phyloP scores from a whole-genome alignment of 371 early-diverging fungal genomes.

The Rhizopus arrhizus region DNA sequence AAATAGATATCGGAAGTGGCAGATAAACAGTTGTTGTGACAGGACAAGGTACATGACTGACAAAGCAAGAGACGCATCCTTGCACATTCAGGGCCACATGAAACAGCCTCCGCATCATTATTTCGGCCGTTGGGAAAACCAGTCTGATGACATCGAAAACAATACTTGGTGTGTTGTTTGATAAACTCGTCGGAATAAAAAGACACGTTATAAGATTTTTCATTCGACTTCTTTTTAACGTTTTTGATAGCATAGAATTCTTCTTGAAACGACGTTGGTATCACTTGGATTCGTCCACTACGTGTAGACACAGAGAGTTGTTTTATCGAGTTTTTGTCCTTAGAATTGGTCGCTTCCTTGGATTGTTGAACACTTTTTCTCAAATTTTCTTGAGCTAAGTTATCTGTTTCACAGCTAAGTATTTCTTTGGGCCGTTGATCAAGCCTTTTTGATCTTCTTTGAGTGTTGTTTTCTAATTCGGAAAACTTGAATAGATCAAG shows the following conservation, averaged over 20 bases:
- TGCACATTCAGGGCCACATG: constrained; percentile 5
- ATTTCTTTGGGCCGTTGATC: neutral
- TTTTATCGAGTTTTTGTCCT: too few relatives aligned
- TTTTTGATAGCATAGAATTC: constrained; percentile 10
- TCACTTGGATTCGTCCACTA: neutral
- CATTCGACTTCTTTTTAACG: neutral
- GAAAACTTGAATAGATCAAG: neutral
- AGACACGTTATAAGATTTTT: constrained; percentile 1
- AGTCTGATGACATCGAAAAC: constrained; percentile 8
- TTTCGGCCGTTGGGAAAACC: constrained; percentile 9
- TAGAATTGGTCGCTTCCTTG: too few relatives aligned
- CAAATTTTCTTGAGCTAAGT: too few relatives aligned
- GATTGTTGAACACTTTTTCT: too few relatives aligned
- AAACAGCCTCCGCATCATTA: neutral
- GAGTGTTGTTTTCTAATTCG: neutral
- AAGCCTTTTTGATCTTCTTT: neutral
- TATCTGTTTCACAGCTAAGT: too few relatives aligned
- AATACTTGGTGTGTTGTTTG: constrained; percentile 10
- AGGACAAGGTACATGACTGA: constrained; percentile 41
- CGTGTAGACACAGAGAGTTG: neutral
- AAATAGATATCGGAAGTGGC: neutral
- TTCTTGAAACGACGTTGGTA: neutral
- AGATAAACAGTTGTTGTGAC: constrained; percentile 43
- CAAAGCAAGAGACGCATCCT: constrained; percentile 39
- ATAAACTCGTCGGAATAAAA: constrained; percentile 5